phyloP scores from a whole-genome alignment of 768 basidiomycete species.

The Amylocystis lapponica region DNA sequence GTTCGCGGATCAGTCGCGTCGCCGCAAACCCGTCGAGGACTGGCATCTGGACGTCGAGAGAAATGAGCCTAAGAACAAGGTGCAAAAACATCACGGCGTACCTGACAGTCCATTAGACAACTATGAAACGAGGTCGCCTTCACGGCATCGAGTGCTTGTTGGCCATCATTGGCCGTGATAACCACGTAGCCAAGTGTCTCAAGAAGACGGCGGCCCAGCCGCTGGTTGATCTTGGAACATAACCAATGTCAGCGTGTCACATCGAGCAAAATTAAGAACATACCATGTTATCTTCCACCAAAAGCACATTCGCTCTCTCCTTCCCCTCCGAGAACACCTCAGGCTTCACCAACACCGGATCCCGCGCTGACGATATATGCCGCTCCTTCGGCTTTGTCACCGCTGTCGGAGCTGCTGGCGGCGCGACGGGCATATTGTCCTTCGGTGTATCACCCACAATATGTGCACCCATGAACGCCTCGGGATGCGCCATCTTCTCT shows the following conservation, averaged over 20 bases:
- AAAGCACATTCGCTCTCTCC: slow-evolving; percentile 10
- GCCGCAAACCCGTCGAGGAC: slow-evolving; percentile 24
- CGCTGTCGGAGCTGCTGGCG: slow-evolving; percentile 3
- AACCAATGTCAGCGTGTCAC: background rate
- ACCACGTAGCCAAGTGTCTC: slow-evolving; percentile 24
- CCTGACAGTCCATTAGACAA: slow-evolving; percentile 26
- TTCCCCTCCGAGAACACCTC: no score
- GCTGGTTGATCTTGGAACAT: slow-evolving; percentile 18
- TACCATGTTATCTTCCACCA: slow-evolving; percentile 25
- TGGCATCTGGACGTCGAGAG: background rate
- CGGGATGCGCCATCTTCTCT: slow-evolving; percentile 16
- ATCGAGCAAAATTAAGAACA: background rate
- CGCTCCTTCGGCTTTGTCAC: slow-evolving; percentile 8
- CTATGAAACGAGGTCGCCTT: slow-evolving; percentile 11
- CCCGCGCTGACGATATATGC: background rate
- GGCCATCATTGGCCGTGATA: slow-evolving; percentile 19
- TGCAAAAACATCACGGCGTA: background rate
- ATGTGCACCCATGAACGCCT: slow-evolving; percentile 16
- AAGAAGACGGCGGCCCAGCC: slow-evolving; percentile 19
- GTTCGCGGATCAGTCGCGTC: slow-evolving; percentile 18
- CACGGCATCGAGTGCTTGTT: slow-evolving; percentile 18
- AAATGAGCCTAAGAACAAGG: background rate
- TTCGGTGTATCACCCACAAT: slow-evolving; percentile 8
- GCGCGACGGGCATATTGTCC: slow-evolving; percentile 14
- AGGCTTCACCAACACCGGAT: background rate